Base-by-base conservation (phyloP, 495 filamentous ascomycete genomes). In the Physcia stellaris region DNA sequence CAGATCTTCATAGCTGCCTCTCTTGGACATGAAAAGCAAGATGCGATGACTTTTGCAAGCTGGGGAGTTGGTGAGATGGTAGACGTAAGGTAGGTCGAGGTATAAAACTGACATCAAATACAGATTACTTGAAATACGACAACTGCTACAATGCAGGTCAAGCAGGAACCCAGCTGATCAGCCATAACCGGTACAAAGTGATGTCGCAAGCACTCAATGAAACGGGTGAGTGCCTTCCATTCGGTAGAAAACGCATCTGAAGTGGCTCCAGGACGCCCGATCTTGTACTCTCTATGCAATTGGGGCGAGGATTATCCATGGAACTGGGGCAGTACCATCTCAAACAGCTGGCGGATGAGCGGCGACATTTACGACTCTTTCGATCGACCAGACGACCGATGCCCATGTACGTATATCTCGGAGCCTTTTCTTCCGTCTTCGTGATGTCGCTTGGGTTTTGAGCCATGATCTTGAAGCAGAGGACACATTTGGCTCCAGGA, bases 51-150 rank as follows among this genome's bases (percentile, higher is more conserved):
- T 3, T 79, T 71, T 46, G 74, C 73, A 0, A 57, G 59, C 17
- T 83, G 78, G 78, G 76, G 70, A 0, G 68, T 80, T 13, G n/a
- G n/a, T n/a, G n/a, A n/a, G n/a, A n/a, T n/a, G n/a, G n/a, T n/a
- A n/a, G n/a, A n/a, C n/a, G n/a, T n/a, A n/a, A n/a, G n/a, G n/a
- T n/a, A n/a, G n/a, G n/a, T n/a, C n/a, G n/a, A n/a, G n/a, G n/a
- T n/a, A n/a, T n/a, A n/a, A n/a, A n/a, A n/a, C n/a, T n/a, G n/a
- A n/a, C n/a, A n/a, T n/a, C n/a, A n/a, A n/a, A n/a, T n/a, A n/a
- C n/a, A n/a, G 58, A 64, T 48, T 67, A 78, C 45, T 53, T 78
- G 17, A 81, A 84, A 50, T 82, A 83, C 45, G 80, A 85, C 54
- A 83, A 82, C 57, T 83, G 80, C 60, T 66, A 66, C 53, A 70